Evolutionary conservation across 176 grass and related monocot species (phyloP), one percentile per base, ranked within the genome.

Genomic region (Bolboschoenus planiculmis): DNA sequence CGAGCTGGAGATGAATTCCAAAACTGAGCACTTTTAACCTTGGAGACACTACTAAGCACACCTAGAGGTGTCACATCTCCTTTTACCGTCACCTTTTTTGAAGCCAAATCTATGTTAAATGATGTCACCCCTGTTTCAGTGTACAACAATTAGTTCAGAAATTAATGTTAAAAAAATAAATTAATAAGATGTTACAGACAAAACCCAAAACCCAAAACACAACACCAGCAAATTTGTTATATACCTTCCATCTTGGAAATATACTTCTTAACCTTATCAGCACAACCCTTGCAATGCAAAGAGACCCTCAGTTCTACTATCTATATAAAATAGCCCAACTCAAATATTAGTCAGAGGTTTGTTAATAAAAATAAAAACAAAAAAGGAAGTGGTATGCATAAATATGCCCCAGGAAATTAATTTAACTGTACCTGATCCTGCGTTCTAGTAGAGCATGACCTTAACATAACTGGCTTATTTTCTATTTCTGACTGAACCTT

Each of bases 281-380:
- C 94, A 37, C 94, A 97, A 0, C 91, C 94, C 61, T 97, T 97
- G 91, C 94, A 97, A 84, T 97, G 94, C 50, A 97, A 74, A 23
- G 94, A 93, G 10, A 97, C 94, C 21, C 86, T 84, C 40, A 97
- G 16, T 0, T 87, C 89, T 46, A 97, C 91, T 11, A 87, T 86
- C 94, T 95, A 57, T 58, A 23, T 62, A 72, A 68, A 56, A 44
- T 37, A 85, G 6, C 6, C 73, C 73, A 35, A 51, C 15, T 13
- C 73, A 86, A 68, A 67, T 57, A 48, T 44, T 18, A 58, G 66
- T 58, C 16, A 61, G 35, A 42, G 15, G 5, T 75, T 10, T 53
- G 27, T 39, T 31, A n/a, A n/a, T n/a, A n/a, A n/a, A n/a, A n/a
- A n/a, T n/a, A n/a, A n/a, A 46, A 23, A 59, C n/a, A 16, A 15